Conservation (phyloP, 1,284 basidiomycete species). For the Hypsizygus ulmarius region DNA sequence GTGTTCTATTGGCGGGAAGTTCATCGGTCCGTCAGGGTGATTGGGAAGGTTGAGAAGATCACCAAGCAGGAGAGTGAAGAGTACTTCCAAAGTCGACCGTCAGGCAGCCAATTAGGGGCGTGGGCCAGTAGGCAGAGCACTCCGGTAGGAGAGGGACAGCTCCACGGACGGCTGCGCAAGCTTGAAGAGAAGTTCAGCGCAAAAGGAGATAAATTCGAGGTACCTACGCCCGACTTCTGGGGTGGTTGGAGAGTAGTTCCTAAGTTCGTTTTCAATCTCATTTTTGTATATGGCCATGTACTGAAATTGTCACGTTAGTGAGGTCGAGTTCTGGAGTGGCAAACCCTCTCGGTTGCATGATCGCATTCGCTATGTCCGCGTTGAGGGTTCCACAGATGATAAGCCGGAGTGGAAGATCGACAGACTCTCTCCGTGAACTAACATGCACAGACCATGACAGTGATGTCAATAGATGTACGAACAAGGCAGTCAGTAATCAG, state of each 20-base stretch:
- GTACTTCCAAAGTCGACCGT: constrained; percentile 84
- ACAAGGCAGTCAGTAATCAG: no score
- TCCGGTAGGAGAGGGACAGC: constrained; percentile 68
- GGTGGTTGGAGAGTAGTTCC: constrained; percentile 95
- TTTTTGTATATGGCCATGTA: constrained; percentile 4
- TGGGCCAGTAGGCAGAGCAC: constrained; percentile 90
- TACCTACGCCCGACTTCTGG: constrained; percentile 92
- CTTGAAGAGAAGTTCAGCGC: constrained; percentile 62
- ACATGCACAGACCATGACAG: not conserved
- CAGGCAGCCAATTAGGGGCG: constrained; percentile 86
- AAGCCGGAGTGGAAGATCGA: constrained; percentile 69
- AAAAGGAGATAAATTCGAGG: constrained; percentile 43
- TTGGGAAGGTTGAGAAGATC: constrained; percentile 83
- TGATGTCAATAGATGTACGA: not conserved
- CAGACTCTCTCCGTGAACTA: constrained; percentile 63
- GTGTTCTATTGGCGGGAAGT: constrained; percentile 93
- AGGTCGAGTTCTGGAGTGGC: constrained; percentile 92
- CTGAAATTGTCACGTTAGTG: constrained; percentile 32
- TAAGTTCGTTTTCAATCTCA: constrained; percentile 36
- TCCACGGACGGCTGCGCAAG: constrained; percentile 62
- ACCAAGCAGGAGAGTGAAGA: constrained; percentile 68
- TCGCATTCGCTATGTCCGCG: constrained; percentile 75
- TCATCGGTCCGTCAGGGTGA: constrained; percentile 78
- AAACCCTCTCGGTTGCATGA: constrained; percentile 90
- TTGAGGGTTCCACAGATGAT: constrained; percentile 48